Evolutionary conservation across 192 early-diverging fungal genomes (phyloP).

Genomic region (Coemansia sp.): DNA sequence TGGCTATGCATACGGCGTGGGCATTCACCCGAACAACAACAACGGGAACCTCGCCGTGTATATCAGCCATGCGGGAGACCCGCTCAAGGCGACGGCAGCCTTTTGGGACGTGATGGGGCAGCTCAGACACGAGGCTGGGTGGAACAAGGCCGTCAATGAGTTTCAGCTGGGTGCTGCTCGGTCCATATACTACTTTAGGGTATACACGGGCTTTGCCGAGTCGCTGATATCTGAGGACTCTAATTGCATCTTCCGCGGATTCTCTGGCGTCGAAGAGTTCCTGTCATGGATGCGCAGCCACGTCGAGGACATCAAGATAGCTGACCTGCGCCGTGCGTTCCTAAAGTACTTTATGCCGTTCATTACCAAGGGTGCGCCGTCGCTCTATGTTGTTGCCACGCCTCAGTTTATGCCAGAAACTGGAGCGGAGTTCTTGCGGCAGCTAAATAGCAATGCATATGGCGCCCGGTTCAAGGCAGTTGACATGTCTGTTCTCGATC

Average conservation of each 20-base stretch:
- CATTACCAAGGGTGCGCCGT: constrained; percentile 13
- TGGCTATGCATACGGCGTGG: constrained; percentile 73
- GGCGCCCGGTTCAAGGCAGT: constrained; percentile 26
- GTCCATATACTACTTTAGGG: constrained; percentile 26
- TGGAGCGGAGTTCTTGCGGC: constrained; percentile 7
- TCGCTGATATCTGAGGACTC: constrained; percentile 36
- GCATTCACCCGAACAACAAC: constrained; percentile 22
- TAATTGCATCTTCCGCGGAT: constrained; percentile 20
- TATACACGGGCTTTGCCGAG: constrained; percentile 18
- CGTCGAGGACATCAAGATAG: constrained; percentile 28
- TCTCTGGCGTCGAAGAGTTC: constrained; percentile 32
- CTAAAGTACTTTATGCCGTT: constrained; percentile 29
- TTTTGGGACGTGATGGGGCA: constrained; percentile 39
- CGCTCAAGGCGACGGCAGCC: constrained; percentile 36
- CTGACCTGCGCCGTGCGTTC: constrained; percentile 35
- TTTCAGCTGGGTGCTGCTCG: constrained; percentile 42
- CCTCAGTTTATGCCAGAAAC: constrained; percentile 19
- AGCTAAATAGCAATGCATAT: constrained; percentile 34
- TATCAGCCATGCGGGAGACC: constrained; percentile 47
- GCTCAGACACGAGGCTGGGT: constrained; percentile 20
- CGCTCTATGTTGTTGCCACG: constrained; percentile 40
- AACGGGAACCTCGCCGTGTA: constrained; percentile 42
- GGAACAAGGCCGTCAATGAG: constrained; percentile 34
- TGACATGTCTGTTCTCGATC: constrained; percentile 29
- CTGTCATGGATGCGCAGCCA: constrained; percentile 40